A percentile compares a stretch with the other conserved stretches of the same genome.
These are phyloP conservation scores for Acmispon strigosus DNA, from an alignment of 306 rosid species.

Conservation along the genomic window DNA sequence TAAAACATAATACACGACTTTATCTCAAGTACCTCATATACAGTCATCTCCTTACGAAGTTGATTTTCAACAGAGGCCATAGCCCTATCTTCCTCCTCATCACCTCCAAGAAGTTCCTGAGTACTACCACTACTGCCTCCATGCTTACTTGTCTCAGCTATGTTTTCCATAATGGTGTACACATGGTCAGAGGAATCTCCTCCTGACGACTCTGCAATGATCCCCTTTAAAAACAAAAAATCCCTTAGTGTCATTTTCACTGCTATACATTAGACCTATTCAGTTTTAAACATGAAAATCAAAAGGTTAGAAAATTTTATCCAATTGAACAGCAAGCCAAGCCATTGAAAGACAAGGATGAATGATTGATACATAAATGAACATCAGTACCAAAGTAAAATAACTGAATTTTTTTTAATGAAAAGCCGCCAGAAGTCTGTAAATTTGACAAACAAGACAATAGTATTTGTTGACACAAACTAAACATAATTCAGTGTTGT, in stretches of 20 bases:
- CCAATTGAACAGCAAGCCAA: neutral
- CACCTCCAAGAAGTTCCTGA: constrained; percentile 73
- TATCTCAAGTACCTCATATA: constrained; percentile 65
- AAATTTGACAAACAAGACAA: neutral
- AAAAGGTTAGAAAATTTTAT: neutral
- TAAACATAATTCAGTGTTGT: neutral
- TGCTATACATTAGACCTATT: neutral
- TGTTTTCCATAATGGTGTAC: constrained; percentile 56
- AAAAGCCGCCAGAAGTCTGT: neutral
- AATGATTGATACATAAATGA: neutral
- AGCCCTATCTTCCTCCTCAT: constrained; percentile 82
- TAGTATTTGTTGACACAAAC: neutral
- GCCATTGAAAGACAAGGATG: neutral
- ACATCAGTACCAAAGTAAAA: neutral
- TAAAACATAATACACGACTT: neutral
- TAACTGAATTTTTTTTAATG: neutral
- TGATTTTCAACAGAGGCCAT: constrained; percentile 85
- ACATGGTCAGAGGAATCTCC: constrained; percentile 50
- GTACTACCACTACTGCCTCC: constrained; percentile 44
- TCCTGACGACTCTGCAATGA: constrained; percentile 58
- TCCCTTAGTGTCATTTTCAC: constrained; percentile 18
- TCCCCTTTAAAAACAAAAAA: constrained; percentile 41
- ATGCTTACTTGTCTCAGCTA: constrained; percentile 53
- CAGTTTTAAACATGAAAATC: neutral
- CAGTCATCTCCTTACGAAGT: constrained; percentile 78